phyloP scores from a whole-genome alignment of 345 rosid genomes.

The Iberis pinnata region DNA sequence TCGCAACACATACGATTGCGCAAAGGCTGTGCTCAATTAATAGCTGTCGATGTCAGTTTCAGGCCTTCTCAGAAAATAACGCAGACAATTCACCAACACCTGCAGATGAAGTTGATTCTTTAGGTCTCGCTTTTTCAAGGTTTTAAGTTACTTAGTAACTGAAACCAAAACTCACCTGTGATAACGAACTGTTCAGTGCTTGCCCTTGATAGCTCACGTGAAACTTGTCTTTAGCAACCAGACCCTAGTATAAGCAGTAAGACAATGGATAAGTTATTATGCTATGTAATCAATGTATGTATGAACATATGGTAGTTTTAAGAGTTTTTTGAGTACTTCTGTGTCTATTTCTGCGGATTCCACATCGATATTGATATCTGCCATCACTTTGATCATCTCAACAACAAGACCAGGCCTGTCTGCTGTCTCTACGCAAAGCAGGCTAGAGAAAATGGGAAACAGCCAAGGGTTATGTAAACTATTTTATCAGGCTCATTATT shows the following conservation, averaged over 20 bases:
- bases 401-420: slow-evolving; percentile 91
- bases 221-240: slow-evolving; percentile 87
- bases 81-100: slow-evolving; percentile 75
- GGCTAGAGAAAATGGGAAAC: slow-evolving; percentile 39
- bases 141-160: background rate
- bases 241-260: slow-evolving; percentile 73
- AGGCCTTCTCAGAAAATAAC: slow-evolving; percentile 88
- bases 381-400: slow-evolving; percentile 76
- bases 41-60: slow-evolving; percentile 86
- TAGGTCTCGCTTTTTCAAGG: background rate
- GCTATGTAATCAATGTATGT: background rate
- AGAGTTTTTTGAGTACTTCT: slow-evolving; percentile 41
- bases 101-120: slow-evolving; percentile 28
- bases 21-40: slow-evolving; percentile 7
- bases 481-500: background rate
- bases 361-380: slow-evolving; percentile 72
- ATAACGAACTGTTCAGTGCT: slow-evolving; percentile 58
- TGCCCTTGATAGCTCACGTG: slow-evolving; percentile 94
- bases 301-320: background rate
- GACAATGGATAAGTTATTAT: background rate
- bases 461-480: background rate
- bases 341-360: slow-evolving; percentile 96
- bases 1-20: background rate
- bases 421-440: slow-evolving; percentile 81
- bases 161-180: slow-evolving; percentile 47